A percentile compares a stretch with the other conserved stretches of the same genome.
These are phyloP conservation scores for Ambrosiella cleistominuta DNA, from an alignment of 2,329 filamentous ascomycete species.

Conservation along the genomic window DNA sequence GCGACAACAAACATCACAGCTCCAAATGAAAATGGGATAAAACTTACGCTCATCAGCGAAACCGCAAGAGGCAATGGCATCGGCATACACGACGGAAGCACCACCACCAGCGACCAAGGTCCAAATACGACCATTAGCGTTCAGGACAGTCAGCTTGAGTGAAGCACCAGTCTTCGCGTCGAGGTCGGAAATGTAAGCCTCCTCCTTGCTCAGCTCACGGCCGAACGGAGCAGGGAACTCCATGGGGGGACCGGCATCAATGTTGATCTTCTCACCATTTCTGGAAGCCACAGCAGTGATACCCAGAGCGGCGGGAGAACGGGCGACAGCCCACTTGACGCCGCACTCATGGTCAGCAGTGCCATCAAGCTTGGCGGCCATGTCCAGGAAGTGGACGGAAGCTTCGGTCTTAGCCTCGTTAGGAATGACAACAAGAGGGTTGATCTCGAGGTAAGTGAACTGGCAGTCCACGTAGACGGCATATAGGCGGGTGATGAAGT, in stretches of 20 bases:
- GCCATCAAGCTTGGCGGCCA: slow-evolving; percentile 97
- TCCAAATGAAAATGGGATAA: not conserved
- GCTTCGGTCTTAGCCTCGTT: slow-evolving; percentile 84
- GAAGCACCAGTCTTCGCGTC: slow-evolving; percentile 99
- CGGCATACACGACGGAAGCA: slow-evolving; percentile 97
- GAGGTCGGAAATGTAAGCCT: slow-evolving; percentile 96
- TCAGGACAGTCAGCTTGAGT: slow-evolving; percentile 93
- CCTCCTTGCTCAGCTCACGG: slow-evolving; percentile 95
- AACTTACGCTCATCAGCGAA: slow-evolving; percentile 60
- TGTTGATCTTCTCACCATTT: slow-evolving; percentile 60
- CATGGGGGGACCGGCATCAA: slow-evolving; percentile 94
- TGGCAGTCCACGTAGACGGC: slow-evolving; percentile 99
- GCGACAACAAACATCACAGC: not conserved
- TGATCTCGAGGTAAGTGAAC: slow-evolving; percentile 99
- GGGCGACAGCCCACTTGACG: slow-evolving; percentile 95
- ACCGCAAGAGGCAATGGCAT: slow-evolving; percentile 90
- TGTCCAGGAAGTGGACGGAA: slow-evolving; percentile 91
- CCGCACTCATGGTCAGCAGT: slow-evolving; percentile 98
- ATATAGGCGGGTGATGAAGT: slow-evolving; percentile 97
- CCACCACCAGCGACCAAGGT: slow-evolving; percentile 97
- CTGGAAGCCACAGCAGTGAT: slow-evolving; percentile 48
- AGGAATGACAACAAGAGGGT: slow-evolving; percentile 94
- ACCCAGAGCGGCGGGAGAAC: slow-evolving; percentile 75
- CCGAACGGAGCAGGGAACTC: slow-evolving; percentile 98
- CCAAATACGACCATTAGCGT: slow-evolving; percentile 84